Base-by-base conservation (phyloP, 192 early-diverging fungal genomes). In the Jimgerdemannia lactiflua region DNA sequence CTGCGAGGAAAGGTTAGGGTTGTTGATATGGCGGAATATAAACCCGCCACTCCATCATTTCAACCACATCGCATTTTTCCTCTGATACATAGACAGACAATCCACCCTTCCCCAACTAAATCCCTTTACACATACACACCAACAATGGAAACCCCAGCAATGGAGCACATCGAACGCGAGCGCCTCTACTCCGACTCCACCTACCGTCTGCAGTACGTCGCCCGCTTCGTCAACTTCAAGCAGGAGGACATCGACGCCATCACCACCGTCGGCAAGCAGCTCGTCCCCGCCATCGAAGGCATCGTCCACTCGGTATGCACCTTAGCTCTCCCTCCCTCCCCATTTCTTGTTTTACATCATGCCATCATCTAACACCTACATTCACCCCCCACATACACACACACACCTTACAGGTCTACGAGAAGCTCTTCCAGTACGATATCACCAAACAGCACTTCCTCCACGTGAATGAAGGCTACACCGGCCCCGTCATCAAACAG, bases 151-250 rank as follows among this genome's bases (percentile, higher is more conserved):
- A 29, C 29, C 29, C 29, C 29, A 29, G 29, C 29, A 29, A 86
- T 87, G 81, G 79, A 89, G 74, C 84, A 87, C 76, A 88, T 94
- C 76, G 93, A 93, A 67, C 83, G 86, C 70, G 80, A 86, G 63
- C 79, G 87, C 39, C 83, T 95, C 19, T 93, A 94, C 82, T 86
- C 87, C 42, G 94, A 95, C 73, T 75, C 88, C 41, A 72, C 85
- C 79, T 95, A 95, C 87, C 90, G 94, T n/a, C 92, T 89, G 78
- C 83, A 92, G 54, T 94, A 93, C 67, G 92, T 95, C 20, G 78
- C 92, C 7, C 78, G 84, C 69, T 94, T 95, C 67, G 86, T 94
- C 59, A 91, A 87, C 64, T 95, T 95, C 76, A 88, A 86, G 65
- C 79, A 86, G 77, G 3, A n/a, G 7, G 10, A 17, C 29, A 20